phyloP scores from a whole-genome alignment of 2,329 filamentous ascomycete species.

The Epichloe hybrida region DNA sequence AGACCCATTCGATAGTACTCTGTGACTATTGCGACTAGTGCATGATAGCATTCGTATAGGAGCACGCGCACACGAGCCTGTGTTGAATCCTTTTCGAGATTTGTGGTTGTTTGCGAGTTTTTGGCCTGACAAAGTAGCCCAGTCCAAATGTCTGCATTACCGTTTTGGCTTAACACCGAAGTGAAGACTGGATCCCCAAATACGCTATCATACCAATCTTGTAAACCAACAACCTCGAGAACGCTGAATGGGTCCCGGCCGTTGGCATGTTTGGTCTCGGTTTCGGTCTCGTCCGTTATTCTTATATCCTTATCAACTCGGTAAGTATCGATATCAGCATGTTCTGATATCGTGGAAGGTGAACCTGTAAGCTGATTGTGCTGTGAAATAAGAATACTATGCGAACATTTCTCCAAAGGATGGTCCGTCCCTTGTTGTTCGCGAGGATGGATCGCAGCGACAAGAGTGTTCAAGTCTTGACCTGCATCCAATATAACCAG shows the following conservation, averaged over 20 bases:
- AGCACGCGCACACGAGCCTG: constrained; percentile 32
- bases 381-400: not conserved
- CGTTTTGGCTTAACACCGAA: constrained; percentile 31
- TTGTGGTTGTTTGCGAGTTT: not conserved
- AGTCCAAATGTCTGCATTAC: constrained; percentile 30
- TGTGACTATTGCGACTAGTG: constrained; percentile 35
- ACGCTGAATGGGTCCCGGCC: not conserved
- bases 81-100: not conserved
- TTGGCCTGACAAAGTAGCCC: constrained; percentile 25
- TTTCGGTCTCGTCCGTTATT: not conserved
- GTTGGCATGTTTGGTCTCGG: not conserved
- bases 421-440: not conserved
- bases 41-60: constrained; percentile 46
- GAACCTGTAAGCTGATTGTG: not conserved
- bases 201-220: constrained; percentile 43
- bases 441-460: constrained; percentile 11
- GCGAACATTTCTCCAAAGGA: not conserved
- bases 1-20: constrained; percentile 40
- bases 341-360: not conserved
- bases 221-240: constrained; percentile 16
- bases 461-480: constrained; percentile 36
- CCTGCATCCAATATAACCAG: constrained; percentile 41
- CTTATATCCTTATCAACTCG: not conserved
- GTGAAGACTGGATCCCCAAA: constrained; percentile 48
- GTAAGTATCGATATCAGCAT: not conserved